Percentiles rank a stretch among this genome's conserved stretches.
Conservation (phyloP, 352 stramenopile genomes). For the Phytophthora sansomeana region DNA sequence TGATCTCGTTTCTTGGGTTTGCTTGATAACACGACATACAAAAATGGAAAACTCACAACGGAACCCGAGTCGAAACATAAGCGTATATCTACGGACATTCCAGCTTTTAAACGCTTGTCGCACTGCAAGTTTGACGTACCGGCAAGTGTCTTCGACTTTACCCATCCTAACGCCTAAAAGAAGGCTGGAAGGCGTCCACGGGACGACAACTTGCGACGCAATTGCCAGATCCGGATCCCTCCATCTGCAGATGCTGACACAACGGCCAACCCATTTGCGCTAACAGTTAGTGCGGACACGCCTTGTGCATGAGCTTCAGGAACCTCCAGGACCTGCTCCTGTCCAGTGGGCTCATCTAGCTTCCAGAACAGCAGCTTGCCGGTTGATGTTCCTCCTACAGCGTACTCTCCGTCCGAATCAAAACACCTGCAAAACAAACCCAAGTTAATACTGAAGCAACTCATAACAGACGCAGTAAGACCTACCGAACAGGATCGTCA, state of each 20-base stretch:
- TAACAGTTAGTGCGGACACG: conserved; percentile 73
- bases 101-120: too few species aligned
- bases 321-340: conserved; percentile 80
- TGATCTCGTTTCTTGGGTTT: too few species aligned
- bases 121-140: neutral
- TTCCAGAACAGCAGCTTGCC: conserved; percentile 88
- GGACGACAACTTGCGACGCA: conserved; percentile 65
- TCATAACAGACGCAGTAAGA: neutral
- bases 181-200: conserved; percentile 63
- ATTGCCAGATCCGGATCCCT: conserved; percentile 80
- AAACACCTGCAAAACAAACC: conserved; percentile 58
- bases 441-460: neutral
- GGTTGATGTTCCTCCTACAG: conserved; percentile 74
- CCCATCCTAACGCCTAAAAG: conserved; percentile 42
- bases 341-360: conserved; percentile 68
- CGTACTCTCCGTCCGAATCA: conserved; percentile 82
- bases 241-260: conserved; percentile 70
- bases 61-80: too few species aligned
- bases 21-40: too few species aligned
- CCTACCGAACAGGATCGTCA: conserved; percentile 71
- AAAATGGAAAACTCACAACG: too few species aligned
- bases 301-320: conserved; percentile 70
- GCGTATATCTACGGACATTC: too few species aligned
- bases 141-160: neutral
- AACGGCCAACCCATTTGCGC: conserved; percentile 59